Evolutionary conservation across 2,329 filamentous ascomycete species (phyloP).

Genomic region (Leptodontidium sp.): DNA sequence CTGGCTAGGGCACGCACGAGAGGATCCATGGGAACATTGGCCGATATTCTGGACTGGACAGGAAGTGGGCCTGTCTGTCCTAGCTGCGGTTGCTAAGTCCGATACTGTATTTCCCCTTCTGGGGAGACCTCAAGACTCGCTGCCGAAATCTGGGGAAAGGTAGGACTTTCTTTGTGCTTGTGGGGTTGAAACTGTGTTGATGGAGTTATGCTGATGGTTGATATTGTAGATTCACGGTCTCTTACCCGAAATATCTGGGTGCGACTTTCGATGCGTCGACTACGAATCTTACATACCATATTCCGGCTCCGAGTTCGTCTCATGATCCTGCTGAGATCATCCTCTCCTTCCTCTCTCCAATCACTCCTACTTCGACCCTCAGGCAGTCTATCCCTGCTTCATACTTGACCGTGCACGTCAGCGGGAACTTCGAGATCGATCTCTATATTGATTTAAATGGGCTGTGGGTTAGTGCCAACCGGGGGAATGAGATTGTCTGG

Average conservation of each 20-base stretch:
- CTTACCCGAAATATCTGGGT: constrained; percentile 66
- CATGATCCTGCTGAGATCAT: constrained; percentile 59
- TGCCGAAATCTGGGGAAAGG: constrained; percentile 52
- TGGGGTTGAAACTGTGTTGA: constrained; percentile 1
- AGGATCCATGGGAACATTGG: constrained; percentile 83
- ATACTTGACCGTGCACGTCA: constrained; percentile 76
- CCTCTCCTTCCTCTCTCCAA: constrained; percentile 60
- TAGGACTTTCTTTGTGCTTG: constrained; percentile 25
- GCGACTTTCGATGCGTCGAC: constrained; percentile 74
- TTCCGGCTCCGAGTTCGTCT: constrained; percentile 54
- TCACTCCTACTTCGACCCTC: constrained; percentile 45
- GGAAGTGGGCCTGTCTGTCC: constrained; percentile 69
- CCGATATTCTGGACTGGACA: constrained; percentile 85
- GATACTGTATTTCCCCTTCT: constrained; percentile 69
- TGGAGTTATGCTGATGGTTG: constrained; percentile 4
- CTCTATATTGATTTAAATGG: constrained; percentile 75
- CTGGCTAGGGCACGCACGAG: constrained; percentile 72
- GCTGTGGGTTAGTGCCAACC: constrained; percentile 83
- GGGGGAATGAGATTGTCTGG: constrained; percentile 76
- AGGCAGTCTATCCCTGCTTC: constrained; percentile 67
- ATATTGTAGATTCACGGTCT: constrained; percentile 59
- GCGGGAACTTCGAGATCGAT: constrained; percentile 70
- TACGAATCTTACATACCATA: constrained; percentile 72
- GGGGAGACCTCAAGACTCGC: constrained; percentile 70
- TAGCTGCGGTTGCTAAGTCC: constrained; percentile 68